Percentiles rank a stretch among this genome's conserved stretches.
Conservation (phyloP, 2,329 filamentous ascomycete genomes). For the Aspergillus sp. region DNA sequence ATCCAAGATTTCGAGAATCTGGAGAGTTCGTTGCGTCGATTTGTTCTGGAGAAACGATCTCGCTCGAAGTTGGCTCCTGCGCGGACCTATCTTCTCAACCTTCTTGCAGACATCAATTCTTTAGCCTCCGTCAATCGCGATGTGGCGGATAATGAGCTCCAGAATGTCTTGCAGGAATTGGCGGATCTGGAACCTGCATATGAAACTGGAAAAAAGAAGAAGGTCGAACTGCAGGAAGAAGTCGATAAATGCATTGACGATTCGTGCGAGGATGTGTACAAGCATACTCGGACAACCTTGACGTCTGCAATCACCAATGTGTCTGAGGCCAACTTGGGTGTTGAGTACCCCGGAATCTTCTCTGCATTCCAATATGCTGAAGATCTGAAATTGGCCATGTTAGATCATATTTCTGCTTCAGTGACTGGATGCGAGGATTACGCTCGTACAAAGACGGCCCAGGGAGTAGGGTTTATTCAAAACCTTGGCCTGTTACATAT, state of each 20-base stretch:
- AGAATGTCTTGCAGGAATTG: slow-evolving; percentile 78
- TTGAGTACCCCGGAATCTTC: slow-evolving; percentile 83
- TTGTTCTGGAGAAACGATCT: slow-evolving; percentile 93
- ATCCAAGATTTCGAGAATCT: slow-evolving; percentile 85
- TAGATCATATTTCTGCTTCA: slow-evolving; percentile 78
- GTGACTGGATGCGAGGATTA: slow-evolving; percentile 81
- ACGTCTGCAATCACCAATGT: slow-evolving; percentile 73
- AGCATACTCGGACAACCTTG: slow-evolving; percentile 74
- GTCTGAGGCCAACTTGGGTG: slow-evolving; percentile 74
- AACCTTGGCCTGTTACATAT: slow-evolving; percentile 84
- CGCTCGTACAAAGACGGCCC: slow-evolving; percentile 73
- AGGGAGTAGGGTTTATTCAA: slow-evolving; percentile 83
- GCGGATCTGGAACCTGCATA: slow-evolving; percentile 80
- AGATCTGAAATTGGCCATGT: slow-evolving; percentile 86
- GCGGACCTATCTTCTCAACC: slow-evolving; percentile 91
- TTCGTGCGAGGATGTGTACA: slow-evolving; percentile 82
- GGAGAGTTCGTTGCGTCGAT: slow-evolving; percentile 83
- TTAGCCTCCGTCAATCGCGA: slow-evolving; percentile 85
- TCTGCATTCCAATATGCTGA: slow-evolving; percentile 90
- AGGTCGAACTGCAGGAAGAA: slow-evolving; percentile 74
- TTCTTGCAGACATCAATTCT: slow-evolving; percentile 80
- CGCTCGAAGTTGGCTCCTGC: slow-evolving; percentile 94
- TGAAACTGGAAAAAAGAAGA: slow-evolving; percentile 78
- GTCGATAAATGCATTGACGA: slow-evolving; percentile 81
- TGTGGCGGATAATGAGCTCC: slow-evolving; percentile 79